Base-by-base conservation (phyloP, 78 protist species). In the Goniomonas avonlea region DNA sequence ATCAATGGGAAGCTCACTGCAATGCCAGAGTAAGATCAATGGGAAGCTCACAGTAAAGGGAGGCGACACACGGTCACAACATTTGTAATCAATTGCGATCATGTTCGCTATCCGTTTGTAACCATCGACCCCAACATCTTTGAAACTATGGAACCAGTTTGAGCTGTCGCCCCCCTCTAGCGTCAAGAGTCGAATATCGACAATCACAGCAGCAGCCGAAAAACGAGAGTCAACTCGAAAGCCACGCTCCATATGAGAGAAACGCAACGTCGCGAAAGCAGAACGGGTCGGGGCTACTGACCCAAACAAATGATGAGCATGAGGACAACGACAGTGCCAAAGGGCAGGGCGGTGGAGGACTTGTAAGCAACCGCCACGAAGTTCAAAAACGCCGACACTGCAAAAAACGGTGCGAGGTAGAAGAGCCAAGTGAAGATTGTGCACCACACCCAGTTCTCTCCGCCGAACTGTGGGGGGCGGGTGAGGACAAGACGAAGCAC, bases 271-370 rank as follows among this genome's bases (percentile, higher is more conserved):
- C n/a, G n/a, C n/a, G n/a, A n/a, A n/a, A n/a, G n/a, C n/a, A n/a
- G n/a, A n/a, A n/a, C n/a, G n/a, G n/a, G n/a, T n/a, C n/a, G n/a
- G n/a, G n/a, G n/a, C n/a, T n/a, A n/a, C n/a, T n/a, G n/a, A 82
- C 80, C 87, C n/a, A 88, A 59, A 5, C 84, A 37, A 86, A 90
- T 86, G 40, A 91, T 80, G 41, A 88, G 75, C 18, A 91, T n/a
- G 43, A 94, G 79, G 50, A 82, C 81, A 18, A 91, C 31, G 38
- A 90, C 79, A 5, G 92, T 88, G 68, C 87, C 74, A 21, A 90
- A 75, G 11, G 97, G 99, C 9, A 96, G 82, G 18, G 99, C 96
- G 18, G 89, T 27, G n/a, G 70, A 32, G 31, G 74, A 61, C 63
- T 77, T 43, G 79, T 70, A 81, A 0, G 41, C 41, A 20, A 73